Base-by-base conservation (phyloP, 2,329 filamentous ascomycete species). In the Aspergillus pseudoglaucus region DNA sequence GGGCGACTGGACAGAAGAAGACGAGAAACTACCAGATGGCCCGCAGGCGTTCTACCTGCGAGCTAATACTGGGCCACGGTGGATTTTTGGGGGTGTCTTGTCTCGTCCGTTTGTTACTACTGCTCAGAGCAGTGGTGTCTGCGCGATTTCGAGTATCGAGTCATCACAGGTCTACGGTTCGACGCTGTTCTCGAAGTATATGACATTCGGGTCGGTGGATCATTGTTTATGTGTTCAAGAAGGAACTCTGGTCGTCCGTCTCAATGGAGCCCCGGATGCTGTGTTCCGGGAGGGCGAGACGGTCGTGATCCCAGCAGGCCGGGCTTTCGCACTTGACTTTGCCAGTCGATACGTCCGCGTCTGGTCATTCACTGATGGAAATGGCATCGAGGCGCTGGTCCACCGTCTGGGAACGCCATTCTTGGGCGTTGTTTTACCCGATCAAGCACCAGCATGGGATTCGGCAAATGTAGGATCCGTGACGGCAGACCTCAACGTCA, bases 141-240 rank as follows among this genome's bases (percentile, higher is more conserved):
- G 80, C 47, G 69, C 75, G 8, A 79, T 82, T 48, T 76, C 73
- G 1, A 75, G 73, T 46, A 72, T 82, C 27, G 77, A 81, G 59
- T 46, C 61, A 0, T 63, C 59, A 4, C 57, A 56, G n/a, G 50
- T 63, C 0, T 74, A 75, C 48, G 56, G 56, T 1, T 49, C 54
- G 8, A 66, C 67, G 4, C 48, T 70, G 1, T 65, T 76, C 3
- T 57, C 56, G 0, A 58, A 60, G 20, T 69, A 60, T 48, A 48
- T 79, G 25, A 67, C 63, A 0, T 81, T 81, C 51, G 46, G 59
- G 0, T 59, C 59, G 0, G 75, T 76, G 1, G 77, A 80, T 52
- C 79, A 81, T 57, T 78, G 75, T 45, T 66, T 81, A 42, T 71
- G 66, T 46, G 68, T 79, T 0, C 61, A 69, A 38, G 76, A 79